Evolutionary conservation across 129 eudicot species (phyloP), one percentile per base, ranked within the genome.

Genomic region (Gnaphalium uliginosum): DNA sequence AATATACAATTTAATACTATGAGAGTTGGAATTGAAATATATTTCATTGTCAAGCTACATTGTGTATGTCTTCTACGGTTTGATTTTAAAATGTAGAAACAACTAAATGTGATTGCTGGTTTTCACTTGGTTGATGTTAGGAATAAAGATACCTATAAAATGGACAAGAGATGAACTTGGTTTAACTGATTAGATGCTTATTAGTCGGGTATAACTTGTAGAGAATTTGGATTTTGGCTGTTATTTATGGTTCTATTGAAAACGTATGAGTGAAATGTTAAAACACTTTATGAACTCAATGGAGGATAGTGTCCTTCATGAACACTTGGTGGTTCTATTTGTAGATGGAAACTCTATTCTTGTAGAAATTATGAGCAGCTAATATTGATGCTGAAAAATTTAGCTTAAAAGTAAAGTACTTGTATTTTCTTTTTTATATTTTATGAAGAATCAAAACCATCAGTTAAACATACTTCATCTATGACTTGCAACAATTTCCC

Each of bases 11-110:
- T 3, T 41, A 41, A 41, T 41, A 46, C 53, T 4, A 46, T 46
- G 5, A 46, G 53, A 46, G 50, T 66, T 66, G 27, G 19, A 66
- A 66, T 33, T 66, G 1, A n/a, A 30, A 66, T 66, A 66, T 66
- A 8, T 66, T 17, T 33, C 33, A 32, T 30, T 10, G 35, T 66
- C 8, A 66, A 33, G 51, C 71, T 66, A 19, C 27, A 19, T 66
- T 11, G n/a, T 18, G 15, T 64, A 10, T 60, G 18, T 60, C 8
- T 24, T 60, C 19, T 0, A 13, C 3, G 29, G 24, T 60, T 13
- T 60, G 33, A 27, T 60, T 58, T 23, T 8, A 9, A 14, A 46
- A 46, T 46, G 53, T 46, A 14, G 53, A 14, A 46, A 46, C 53
- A 46, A 14, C 53, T 46, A 46, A 0, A 46, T 46, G 5, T 46